These are phyloP conservation scores for Globisporangium carolinianum DNA, from an alignment of 352 stramenopile genomes.

Conservation along the genomic window DNA sequence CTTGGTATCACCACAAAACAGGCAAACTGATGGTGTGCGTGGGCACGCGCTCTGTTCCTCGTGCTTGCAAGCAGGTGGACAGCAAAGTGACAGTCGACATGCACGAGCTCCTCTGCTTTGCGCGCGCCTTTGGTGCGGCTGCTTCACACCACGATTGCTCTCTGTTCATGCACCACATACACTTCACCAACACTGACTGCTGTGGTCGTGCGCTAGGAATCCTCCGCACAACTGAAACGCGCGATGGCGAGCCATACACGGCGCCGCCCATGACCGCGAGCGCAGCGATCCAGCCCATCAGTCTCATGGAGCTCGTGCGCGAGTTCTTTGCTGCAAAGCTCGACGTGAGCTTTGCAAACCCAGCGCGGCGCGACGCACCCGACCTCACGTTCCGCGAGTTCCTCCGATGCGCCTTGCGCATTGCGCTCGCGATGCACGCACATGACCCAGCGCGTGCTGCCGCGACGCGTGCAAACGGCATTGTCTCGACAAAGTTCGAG, in stretches of 20 bases:
- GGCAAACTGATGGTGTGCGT: not conserved
- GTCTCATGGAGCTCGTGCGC: slow-evolving; percentile 48
- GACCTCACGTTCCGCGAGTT: slow-evolving; percentile 74
- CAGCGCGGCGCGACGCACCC: slow-evolving; percentile 32
- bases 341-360: slow-evolving; percentile 57
- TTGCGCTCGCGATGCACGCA: slow-evolving; percentile 62
- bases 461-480: slow-evolving; percentile 20
- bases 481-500: slow-evolving; percentile 40
- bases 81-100: slow-evolving; percentile 47
- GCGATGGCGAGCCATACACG: slow-evolving; percentile 47
- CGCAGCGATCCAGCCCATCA: slow-evolving; percentile 42
- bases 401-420: slow-evolving; percentile 54
- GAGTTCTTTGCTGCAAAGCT: slow-evolving; percentile 73
- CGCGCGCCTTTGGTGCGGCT: slow-evolving; percentile 56
- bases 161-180: no score
- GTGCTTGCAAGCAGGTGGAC: slow-evolving; percentile 24
- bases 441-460: slow-evolving; percentile 14
- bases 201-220: slow-evolving; percentile 25
- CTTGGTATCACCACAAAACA: no score
- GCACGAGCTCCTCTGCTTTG: slow-evolving; percentile 61
- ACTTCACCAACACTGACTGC: not conserved
- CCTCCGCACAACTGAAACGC: slow-evolving; percentile 31
- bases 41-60: no score
- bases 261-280: slow-evolving; percentile 20
- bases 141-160: not conserved